Evolutionary conservation across 306 rosid species (phyloP).

Genomic region (Benincasa hispida): DNA sequence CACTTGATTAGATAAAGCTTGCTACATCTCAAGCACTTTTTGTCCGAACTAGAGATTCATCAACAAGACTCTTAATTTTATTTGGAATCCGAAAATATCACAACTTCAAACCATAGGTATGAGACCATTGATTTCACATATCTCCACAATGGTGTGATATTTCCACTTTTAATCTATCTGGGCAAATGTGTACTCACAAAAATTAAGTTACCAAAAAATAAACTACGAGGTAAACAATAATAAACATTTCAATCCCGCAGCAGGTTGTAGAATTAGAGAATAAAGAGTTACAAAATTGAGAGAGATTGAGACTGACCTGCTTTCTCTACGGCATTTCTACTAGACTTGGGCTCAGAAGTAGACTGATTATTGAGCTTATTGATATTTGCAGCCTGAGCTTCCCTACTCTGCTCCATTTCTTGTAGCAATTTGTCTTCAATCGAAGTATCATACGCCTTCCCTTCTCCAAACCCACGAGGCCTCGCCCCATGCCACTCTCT

Average conservation of each 20-base stretch:
- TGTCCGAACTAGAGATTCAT: no score
- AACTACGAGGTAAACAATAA: no score
- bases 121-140: no score
- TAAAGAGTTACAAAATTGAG: not conserved
- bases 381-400: constrained; percentile 42
- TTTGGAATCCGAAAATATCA: no score
- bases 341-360: constrained; percentile 5
- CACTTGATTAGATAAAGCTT: no score
- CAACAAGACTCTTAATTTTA: no score
- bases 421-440: constrained; percentile 78
- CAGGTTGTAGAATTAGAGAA: not conserved
- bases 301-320: constrained; percentile 24
- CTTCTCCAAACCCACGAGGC: constrained; percentile 73
- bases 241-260: not conserved
- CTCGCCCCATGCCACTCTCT: constrained; percentile 42
- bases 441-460: constrained; percentile 60
- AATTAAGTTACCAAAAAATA: no score
- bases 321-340: constrained; percentile 10
- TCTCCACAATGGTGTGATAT: no score
- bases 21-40: no score
- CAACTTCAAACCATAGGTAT: no score
- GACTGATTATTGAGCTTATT: constrained; percentile 34
- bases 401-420: constrained; percentile 42
- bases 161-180: not conserved
- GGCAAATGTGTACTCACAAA: not conserved